Evolutionary conservation across 768 basidiomycete species (phyloP), one percentile per base, ranked within the genome.

Genomic region (Boletus patriciae): DNA sequence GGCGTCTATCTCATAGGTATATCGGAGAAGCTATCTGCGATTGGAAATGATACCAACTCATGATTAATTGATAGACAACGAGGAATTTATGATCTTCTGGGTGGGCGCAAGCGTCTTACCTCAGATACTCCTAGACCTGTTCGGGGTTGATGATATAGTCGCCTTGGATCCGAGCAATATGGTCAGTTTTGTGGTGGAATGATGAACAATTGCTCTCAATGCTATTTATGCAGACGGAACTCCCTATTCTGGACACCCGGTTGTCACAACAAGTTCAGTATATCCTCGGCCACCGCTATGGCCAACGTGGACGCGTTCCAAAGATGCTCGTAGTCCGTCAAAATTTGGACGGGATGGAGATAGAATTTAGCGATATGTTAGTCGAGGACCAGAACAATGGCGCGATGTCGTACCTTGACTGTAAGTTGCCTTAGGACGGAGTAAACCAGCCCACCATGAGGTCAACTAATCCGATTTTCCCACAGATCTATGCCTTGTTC

Each of bases 301-400:
- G 74, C 3, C 80, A 85, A 55, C 80, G 87, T 33, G 78, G 80
- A 16, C 79, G 83, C 4, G 64, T 70, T 34, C 76, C 79, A 8
- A 89, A 85, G 68, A 77, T 94, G 62, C 74, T 84, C 36, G 79
- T 98, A 27, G 91, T 92, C 0, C 83, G 97, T 10, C 97, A 98
- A 70, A 92, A 97, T 68, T 78, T 94, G 70, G 97, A 99, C 67
- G 96, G 84, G 13, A 77, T 84, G 50, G 96, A 99, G 75, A 83
- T 98, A 44, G 97, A 98, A 71, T 98, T 96, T 66, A 90, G 90
- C 61, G 97, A 99, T 74, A 90, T 97, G 90, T 80, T 99, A 13
- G 86, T 97, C 25, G 97, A 99, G 76, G 97, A 99, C 73, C 84
- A 88, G 70, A 99, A 99, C 68, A 97, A 96, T 64, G 94, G 91